These are phyloP conservation scores for Backusella macrospora DNA, from an alignment of 192 early-diverging fungal genomes.

Conservation along the genomic window DNA sequence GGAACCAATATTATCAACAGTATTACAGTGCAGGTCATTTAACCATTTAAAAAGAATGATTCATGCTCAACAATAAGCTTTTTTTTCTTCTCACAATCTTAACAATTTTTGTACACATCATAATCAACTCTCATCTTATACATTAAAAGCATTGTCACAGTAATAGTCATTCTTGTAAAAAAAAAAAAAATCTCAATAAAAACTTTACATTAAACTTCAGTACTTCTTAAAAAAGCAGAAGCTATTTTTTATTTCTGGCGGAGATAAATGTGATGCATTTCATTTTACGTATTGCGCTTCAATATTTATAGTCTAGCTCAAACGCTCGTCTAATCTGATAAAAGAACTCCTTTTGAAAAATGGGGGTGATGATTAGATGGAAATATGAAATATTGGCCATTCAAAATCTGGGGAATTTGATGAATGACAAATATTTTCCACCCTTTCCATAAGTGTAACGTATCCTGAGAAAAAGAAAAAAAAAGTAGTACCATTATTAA, in stretches of 20 bases:
- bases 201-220: neutral
- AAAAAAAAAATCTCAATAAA: neutral
- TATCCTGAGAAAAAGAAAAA: neutral
- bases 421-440: slow-evolving; percentile 13
- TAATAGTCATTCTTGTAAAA: slow-evolving; percentile 10
- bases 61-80: slow-evolving; percentile 1
- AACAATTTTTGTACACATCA: slow-evolving; percentile 4
- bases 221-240: neutral
- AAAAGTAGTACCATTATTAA: neutral
- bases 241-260: neutral
- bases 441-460: neutral
- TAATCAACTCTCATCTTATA: neutral
- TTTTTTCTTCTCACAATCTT: slow-evolving; percentile 1
- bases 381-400: slow-evolving; percentile 4
- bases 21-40: slow-evolving; percentile 40
- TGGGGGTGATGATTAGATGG: neutral
- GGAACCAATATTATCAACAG: slow-evolving; percentile 49
- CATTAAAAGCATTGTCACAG: slow-evolving; percentile 6
- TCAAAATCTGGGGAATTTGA: slow-evolving; percentile 15
- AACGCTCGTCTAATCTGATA: neutral
- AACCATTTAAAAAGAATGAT: slow-evolving; percentile 23
- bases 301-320: neutral
- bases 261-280: neutral
- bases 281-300: slow-evolving; percentile 1
- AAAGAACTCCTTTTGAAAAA: slow-evolving; percentile 5